A percentile compares a stretch with the other conserved stretches of the same genome.
phyloP scores from a whole-genome alignment of 257 asterid genomes.

The Lavandula angustifolia region DNA sequence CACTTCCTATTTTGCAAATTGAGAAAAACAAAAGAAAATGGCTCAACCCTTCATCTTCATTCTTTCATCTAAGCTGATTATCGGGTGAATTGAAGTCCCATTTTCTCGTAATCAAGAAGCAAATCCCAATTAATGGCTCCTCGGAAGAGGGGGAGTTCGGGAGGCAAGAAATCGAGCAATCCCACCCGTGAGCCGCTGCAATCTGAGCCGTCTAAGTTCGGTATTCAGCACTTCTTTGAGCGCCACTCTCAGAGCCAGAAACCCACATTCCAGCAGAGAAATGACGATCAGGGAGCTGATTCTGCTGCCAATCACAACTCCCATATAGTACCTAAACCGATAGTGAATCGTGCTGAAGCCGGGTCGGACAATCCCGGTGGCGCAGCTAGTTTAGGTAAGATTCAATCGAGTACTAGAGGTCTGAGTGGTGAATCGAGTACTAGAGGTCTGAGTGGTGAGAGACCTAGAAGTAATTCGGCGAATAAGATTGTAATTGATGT shows the following conservation, averaged over 20 bases:
- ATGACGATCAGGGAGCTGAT: slow-evolving; percentile 28
- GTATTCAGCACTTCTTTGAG: slow-evolving; percentile 92
- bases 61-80: background rate
- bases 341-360: slow-evolving; percentile 7
- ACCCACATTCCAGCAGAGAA: slow-evolving; percentile 39
- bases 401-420: slow-evolving; percentile 29
- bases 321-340: slow-evolving; percentile 26
- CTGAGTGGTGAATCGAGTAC: slow-evolving; percentile 32
- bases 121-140: slow-evolving; percentile 60
- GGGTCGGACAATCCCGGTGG: slow-evolving; percentile 22
- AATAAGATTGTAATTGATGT: slow-evolving; percentile 13
- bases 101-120: slow-evolving; percentile 3
- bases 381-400: slow-evolving; percentile 21
- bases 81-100: slow-evolving; percentile 6
- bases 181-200: slow-evolving; percentile 48
- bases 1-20: background rate
- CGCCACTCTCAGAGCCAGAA: slow-evolving; percentile 73
- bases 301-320: slow-evolving; percentile 33
- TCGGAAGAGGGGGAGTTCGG: slow-evolving; percentile 61
- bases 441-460: slow-evolving; percentile 30
- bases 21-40: background rate
- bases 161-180: slow-evolving; percentile 59
- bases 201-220: slow-evolving; percentile 77
- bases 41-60: slow-evolving; percentile 11
- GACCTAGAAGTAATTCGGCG: slow-evolving; percentile 26